Percentiles rank a stretch among this genome's conserved stretches.
phyloP scores from a whole-genome alignment of 495 filamentous ascomycete species.

The Penicillium daleae region DNA sequence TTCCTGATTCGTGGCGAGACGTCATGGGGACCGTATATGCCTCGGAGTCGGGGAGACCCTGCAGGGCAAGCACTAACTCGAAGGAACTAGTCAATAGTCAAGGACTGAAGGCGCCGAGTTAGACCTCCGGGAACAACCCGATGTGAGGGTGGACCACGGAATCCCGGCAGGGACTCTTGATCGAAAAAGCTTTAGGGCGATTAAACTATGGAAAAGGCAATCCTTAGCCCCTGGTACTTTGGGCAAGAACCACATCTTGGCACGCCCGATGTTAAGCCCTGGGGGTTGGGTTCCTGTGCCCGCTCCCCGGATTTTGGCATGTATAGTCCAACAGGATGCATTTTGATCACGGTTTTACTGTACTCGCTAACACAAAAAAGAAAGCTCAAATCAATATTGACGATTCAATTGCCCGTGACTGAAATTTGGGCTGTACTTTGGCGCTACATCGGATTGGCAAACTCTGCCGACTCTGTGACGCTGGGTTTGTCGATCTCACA shows the following conservation, averaged over 20 bases:
- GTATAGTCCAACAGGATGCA: no score
- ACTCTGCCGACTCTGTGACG: constrained; percentile 8
- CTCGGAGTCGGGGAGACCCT: constrained; percentile 17
- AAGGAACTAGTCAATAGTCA: not conserved
- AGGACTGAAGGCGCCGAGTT: constrained; percentile 4
- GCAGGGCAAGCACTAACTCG: constrained; percentile 2
- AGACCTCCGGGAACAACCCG: constrained; percentile 16
- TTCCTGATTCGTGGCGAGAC: constrained; percentile 14
- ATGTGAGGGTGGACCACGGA: constrained; percentile 16
- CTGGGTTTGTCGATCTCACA: constrained; percentile 24
- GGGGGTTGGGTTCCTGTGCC: not conserved
- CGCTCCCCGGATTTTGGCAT: constrained; percentile 8
- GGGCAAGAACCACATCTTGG: constrained; percentile 11
- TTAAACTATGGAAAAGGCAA: not conserved
- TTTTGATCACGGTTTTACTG: no score
- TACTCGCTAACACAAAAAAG: no score
- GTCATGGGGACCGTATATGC: constrained; percentile 11
- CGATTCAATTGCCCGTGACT: not conserved
- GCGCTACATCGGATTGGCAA: not conserved
- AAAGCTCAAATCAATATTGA: not conserved
- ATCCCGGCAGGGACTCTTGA: not conserved
- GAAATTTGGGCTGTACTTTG: constrained; percentile 8
- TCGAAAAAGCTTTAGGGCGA: constrained; percentile 4
- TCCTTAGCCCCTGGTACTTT: not conserved
- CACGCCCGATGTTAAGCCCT: constrained; percentile 1